phyloP scores from a whole-genome alignment of 2,329 filamentous ascomycete species.

The Epicoccum nigrum region DNA sequence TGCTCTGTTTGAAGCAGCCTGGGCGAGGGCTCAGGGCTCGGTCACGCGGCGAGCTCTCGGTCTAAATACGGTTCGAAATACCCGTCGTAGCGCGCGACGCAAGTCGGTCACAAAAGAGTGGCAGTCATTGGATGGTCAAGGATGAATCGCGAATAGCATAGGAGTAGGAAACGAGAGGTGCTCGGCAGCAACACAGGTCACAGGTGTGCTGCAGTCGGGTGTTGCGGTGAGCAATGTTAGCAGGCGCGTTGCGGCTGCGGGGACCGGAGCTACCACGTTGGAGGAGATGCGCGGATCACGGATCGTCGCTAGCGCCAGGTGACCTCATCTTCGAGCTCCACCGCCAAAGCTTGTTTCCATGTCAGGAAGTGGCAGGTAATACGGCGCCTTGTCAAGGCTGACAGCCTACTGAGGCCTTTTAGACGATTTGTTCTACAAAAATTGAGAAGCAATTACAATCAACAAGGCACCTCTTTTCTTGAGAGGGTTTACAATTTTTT shows the following conservation, averaged over 20 bases:
- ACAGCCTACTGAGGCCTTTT: no score
- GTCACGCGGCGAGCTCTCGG: constrained; percentile 7
- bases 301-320: constrained; percentile 10
- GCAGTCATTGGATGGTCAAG: constrained; percentile 1
- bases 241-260: constrained; percentile 17
- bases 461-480: no score
- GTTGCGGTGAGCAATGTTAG: constrained; percentile 7
- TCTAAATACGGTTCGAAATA: constrained; percentile 17
- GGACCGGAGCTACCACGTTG: constrained; percentile 20
- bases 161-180: background rate
- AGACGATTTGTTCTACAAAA: no score
- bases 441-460: no score
- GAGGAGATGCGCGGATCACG: constrained; percentile 11
- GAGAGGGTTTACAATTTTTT: no score
- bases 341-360: constrained; percentile 4
- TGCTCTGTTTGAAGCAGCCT: background rate
- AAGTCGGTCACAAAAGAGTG: constrained; percentile 3
- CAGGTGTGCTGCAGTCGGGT: background rate
- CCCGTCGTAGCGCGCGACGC: constrained; percentile 21
- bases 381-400: no score
- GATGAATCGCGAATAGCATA: background rate
- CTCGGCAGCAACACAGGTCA: background rate
- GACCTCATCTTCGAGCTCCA: constrained; percentile 16
- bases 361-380: no score
- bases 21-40: constrained; percentile 4